phyloP scores from a whole-genome alignment of 306 rosid species.

The Casuarina glauca region DNA sequence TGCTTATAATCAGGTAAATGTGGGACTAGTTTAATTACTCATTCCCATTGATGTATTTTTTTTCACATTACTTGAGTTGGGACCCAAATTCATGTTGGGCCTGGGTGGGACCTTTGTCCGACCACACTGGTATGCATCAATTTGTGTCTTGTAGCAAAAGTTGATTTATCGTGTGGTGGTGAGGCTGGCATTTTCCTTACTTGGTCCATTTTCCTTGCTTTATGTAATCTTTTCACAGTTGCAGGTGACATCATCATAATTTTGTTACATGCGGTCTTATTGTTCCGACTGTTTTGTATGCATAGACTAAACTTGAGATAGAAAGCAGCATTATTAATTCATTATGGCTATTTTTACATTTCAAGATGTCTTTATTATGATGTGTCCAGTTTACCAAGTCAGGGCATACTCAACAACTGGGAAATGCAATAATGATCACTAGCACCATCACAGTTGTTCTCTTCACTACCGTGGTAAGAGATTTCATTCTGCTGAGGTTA shows the following conservation, averaged over 20 bases:
- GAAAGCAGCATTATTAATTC: neutral
- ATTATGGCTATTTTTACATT: slow-evolving; percentile 1
- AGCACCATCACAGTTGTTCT: slow-evolving; percentile 63
- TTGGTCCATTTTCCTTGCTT: neutral
- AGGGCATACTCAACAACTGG: slow-evolving; percentile 49
- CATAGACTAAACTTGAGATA: neutral
- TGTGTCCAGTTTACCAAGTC: slow-evolving; percentile 52
- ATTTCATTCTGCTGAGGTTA: neutral
- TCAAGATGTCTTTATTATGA: neutral
- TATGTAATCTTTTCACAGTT: neutral
- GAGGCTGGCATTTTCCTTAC: neutral
- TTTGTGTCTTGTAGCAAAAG: neutral
- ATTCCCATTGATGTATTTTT: neutral
- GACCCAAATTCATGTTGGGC: neutral
- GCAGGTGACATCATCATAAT: neutral
- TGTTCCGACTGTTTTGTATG: neutral
- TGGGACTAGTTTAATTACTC: neutral
- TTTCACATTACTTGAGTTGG: neutral
- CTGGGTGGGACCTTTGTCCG: neutral
- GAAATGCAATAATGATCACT: slow-evolving; percentile 60
- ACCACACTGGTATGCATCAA: neutral
- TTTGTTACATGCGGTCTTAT: neutral
- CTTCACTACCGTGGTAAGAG: slow-evolving; percentile 58
- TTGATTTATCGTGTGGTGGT: neutral
- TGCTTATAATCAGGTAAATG: slow-evolving; percentile 55